phyloP scores from a whole-genome alignment of 495 filamentous ascomycete species.

The Aspergillus leporis region DNA sequence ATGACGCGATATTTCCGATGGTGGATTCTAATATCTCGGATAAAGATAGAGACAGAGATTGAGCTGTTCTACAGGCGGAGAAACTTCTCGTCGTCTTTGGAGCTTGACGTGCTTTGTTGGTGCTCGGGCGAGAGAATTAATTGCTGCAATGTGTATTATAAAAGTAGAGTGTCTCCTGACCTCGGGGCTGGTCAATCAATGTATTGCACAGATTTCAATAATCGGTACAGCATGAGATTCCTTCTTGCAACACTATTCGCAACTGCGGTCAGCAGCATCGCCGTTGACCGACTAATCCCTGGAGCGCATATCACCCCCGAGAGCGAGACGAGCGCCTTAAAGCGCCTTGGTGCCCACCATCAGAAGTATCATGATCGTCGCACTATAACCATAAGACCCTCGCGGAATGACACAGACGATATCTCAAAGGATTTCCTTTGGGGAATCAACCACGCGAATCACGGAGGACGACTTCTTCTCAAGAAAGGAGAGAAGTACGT shows the following conservation, averaged over 20 bases:
- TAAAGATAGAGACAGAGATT: not conserved
- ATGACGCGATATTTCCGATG: not conserved
- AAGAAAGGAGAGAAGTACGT: conserved; percentile 53
- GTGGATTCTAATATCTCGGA: not conserved
- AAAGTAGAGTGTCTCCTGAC: not conserved
- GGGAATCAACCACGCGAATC: conserved; percentile 53
- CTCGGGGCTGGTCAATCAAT: not conserved
- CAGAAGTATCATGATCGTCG: conserved; percentile 39
- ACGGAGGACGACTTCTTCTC: conserved; percentile 52
- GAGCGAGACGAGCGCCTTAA: conserved; percentile 22
- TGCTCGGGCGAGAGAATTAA: not conserved
- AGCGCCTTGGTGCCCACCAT: conserved; percentile 30
- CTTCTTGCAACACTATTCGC: conserved; percentile 29
- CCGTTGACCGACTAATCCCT: conserved; percentile 19
- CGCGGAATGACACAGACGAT: conserved; percentile 53
- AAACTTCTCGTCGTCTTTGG: conserved; percentile 19
- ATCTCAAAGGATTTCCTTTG: conserved; percentile 52
- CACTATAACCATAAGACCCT: conserved; percentile 50
- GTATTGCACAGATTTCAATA: not conserved
- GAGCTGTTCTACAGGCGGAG: conserved; percentile 34
- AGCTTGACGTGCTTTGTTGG: not conserved
- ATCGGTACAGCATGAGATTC: conserved; percentile 25
- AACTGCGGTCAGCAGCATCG: conserved; percentile 20
- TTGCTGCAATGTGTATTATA: not conserved
- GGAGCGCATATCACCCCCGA: conserved; percentile 33